Conservation (phyloP, 495 filamentous ascomycete genomes). For the Xylaria sp. region DNA sequence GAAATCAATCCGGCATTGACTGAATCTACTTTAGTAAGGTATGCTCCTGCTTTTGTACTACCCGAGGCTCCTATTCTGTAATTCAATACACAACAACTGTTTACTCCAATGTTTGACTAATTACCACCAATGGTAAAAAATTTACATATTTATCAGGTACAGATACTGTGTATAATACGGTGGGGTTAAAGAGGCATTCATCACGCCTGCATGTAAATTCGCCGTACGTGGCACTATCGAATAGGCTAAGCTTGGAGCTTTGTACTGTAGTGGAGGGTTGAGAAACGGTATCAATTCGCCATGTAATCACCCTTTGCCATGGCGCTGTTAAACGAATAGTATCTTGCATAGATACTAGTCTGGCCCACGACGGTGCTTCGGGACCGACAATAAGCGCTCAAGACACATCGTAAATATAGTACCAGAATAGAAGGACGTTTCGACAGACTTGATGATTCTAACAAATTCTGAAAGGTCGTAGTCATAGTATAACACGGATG, state of each 20-base stretch:
- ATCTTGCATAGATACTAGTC: neutral
- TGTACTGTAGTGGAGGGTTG: neutral
- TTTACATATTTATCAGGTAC: neutral
- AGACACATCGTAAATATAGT: neutral
- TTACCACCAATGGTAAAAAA: neutral
- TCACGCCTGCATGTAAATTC: neutral
- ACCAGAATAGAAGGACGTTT: neutral
- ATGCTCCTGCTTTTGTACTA: neutral
- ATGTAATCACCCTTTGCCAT: neutral
- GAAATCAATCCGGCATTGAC: neutral
- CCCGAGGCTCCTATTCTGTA: neutral
- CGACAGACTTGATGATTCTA: neutral
- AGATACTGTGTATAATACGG: neutral
- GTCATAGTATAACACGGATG: neutral
- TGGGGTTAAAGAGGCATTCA: neutral
- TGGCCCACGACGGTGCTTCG: neutral
- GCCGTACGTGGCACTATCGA: slow-evolving; percentile 2
- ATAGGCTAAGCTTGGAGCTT: neutral
- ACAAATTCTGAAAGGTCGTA: too few relatives aligned
- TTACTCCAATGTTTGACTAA: neutral
- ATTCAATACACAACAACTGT: neutral
- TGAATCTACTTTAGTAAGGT: neutral
- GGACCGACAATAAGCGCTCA: neutral
- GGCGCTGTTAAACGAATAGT: neutral
- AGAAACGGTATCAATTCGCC: neutral